A percentile compares a stretch with the other conserved stretches of the same genome.
These are phyloP conservation scores for Neurospora pannonica DNA, from an alignment of 495 filamentous ascomycete genomes.

Conservation along the genomic window DNA sequence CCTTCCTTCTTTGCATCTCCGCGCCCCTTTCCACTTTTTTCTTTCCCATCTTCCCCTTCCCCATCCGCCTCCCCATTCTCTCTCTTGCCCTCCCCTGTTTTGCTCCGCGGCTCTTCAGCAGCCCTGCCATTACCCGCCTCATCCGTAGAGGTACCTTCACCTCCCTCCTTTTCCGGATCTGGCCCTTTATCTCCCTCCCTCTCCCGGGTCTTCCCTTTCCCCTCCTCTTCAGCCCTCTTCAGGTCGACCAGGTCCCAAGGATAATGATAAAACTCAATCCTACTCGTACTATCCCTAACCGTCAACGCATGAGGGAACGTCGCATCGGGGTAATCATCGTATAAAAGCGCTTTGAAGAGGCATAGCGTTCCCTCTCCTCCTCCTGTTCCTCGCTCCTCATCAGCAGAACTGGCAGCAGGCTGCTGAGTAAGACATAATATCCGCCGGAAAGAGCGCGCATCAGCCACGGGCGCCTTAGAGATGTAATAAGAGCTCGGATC, in stretches of 20 bases:
- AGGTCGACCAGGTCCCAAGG: not conserved
- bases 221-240: not conserved
- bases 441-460: too few relatives aligned
- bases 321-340: not conserved
- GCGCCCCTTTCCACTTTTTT: not conserved
- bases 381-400: not conserved
- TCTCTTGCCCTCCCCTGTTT: not conserved
- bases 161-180: not conserved
- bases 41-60: not conserved
- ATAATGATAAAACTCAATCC: slow-evolving; percentile 8
- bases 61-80: not conserved
- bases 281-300: not conserved
- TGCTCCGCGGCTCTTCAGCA: not conserved
- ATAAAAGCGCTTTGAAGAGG: slow-evolving; percentile 3
- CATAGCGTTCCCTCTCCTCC: not conserved
- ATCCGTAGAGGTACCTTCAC: not conserved
- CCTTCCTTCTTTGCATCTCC: not conserved
- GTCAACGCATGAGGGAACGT: slow-evolving; percentile 5
- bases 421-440: slow-evolving; percentile 2
- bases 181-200: not conserved
- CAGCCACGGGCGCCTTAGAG: not conserved
- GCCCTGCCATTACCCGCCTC: not conserved
- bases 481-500: not conserved
- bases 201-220: not conserved
- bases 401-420: not conserved